A percentile compares a stretch with the other conserved stretches of the same genome.
These are phyloP conservation scores for Elsinoe arachidis DNA, from an alignment of 2,329 filamentous ascomycete genomes.

Conservation along the genomic window DNA sequence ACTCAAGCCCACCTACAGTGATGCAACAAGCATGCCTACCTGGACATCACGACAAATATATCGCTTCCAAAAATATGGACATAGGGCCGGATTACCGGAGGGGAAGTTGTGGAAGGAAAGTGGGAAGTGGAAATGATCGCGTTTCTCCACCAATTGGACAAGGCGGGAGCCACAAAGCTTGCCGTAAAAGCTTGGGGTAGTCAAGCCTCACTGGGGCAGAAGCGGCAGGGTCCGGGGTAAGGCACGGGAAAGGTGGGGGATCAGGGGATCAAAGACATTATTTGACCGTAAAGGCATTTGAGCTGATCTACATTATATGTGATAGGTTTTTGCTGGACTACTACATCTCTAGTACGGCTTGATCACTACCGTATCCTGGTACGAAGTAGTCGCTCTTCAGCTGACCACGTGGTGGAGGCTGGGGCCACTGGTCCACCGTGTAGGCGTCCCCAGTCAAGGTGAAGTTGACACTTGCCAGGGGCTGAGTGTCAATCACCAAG, in stretches of 20 bases:
- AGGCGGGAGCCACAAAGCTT: background rate
- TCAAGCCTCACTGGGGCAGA: background rate
- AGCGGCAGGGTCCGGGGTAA: too few relatives aligned
- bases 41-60: background rate
- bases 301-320: background rate
- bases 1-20: background rate
- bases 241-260: too few relatives aligned
- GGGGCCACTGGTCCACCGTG: conserved; percentile 35
- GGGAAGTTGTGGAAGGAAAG: conserved; percentile 2
- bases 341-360: background rate
- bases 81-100: background rate
- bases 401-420: conserved; percentile 19
- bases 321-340: background rate
- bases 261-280: too few relatives aligned
- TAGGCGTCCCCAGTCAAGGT: conserved; percentile 38
- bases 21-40: too few relatives aligned
- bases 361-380: conserved; percentile 20
- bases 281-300: background rate
- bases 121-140: background rate
- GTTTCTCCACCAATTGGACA: background rate
- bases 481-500: conserved; percentile 39
- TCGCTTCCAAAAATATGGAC: background rate
- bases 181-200: background rate
- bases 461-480: conserved; percentile 35
- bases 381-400: conserved; percentile 23